A percentile compares a stretch with the other conserved stretches of the same genome.
phyloP scores from a whole-genome alignment of 2,329 filamentous ascomycete species.

The Pezicula neosporulosa region DNA sequence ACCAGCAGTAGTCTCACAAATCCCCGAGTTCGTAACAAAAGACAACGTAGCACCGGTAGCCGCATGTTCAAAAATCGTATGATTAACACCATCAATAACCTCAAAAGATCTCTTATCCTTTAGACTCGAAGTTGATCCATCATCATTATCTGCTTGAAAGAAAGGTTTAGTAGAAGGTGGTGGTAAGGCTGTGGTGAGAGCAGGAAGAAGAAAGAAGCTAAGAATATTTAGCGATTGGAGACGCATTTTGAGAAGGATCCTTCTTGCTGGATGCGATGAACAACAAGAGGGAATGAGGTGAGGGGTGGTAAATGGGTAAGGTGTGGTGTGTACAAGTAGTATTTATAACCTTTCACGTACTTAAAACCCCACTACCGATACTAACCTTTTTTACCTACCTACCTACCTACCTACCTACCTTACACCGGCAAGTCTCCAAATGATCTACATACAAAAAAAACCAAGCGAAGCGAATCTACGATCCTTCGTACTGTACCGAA shows the following conservation, averaged over 20 bases:
- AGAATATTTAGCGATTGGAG: conserved; percentile 5
- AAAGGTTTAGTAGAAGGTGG: conserved; percentile 7
- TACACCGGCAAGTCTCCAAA: too few relatives aligned
- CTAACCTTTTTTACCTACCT: too few relatives aligned
- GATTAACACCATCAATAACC: conserved; percentile 33
- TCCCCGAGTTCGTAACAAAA: conserved; percentile 46
- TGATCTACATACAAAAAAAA: too few relatives aligned
- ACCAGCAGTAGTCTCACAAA: conserved; percentile 46
- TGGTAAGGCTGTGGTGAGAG: conserved; percentile 6
- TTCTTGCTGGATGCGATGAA: background rate
- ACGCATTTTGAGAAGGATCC: conserved; percentile 13
- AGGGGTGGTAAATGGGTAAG: background rate
- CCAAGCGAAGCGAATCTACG: too few relatives aligned
- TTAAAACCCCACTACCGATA: too few relatives aligned
- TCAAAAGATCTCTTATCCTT: conserved; percentile 29
- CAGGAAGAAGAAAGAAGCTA: conserved; percentile 9
- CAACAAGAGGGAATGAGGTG: background rate
- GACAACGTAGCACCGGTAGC: conserved; percentile 40
- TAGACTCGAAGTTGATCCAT: conserved; percentile 4
- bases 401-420: too few relatives aligned
- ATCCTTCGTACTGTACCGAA: too few relatives aligned
- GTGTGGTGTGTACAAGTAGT: too few relatives aligned
- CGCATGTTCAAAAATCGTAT: conserved; percentile 45
- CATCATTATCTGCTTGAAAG: conserved; percentile 2
- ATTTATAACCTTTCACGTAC: background rate